These are phyloP conservation scores for Lasiosphaeriaceae sp. DNA, from an alignment of 495 filamentous ascomycete species.

Conservation along the genomic window DNA sequence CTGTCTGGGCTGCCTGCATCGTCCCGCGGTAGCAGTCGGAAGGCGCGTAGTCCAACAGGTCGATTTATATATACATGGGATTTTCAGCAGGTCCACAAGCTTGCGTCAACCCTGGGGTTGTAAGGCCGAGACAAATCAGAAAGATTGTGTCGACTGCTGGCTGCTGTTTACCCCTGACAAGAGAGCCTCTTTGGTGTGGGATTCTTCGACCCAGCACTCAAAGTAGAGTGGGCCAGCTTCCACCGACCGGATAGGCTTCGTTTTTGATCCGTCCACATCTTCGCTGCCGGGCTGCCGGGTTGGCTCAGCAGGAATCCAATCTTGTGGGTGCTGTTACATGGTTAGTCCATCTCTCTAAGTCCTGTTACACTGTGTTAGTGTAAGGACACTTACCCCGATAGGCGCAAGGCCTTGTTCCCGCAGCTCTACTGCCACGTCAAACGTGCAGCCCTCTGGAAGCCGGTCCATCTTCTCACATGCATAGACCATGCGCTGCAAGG, in stretches of 20 bases:
- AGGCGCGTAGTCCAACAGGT: no score
- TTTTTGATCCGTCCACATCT: constrained; percentile 44
- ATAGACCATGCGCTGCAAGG: constrained; percentile 47
- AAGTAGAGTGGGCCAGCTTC: constrained; percentile 62
- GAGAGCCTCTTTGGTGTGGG: constrained; percentile 32
- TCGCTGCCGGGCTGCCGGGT: constrained; percentile 39
- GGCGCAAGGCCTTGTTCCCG: constrained; percentile 69
- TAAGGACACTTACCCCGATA: constrained; percentile 51
- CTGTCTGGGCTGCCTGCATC: no score
- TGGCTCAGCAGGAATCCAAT: constrained; percentile 61
- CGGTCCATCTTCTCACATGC: constrained; percentile 58
- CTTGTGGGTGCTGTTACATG: constrained; percentile 51
- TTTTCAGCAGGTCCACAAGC: no score
- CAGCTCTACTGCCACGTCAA: constrained; percentile 83
- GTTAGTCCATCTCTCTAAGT: no score
- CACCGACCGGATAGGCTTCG: constrained; percentile 54
- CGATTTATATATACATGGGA: no score
- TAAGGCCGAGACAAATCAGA: no score
- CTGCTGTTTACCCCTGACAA: no score
- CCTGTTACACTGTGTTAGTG: background rate
- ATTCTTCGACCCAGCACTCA: constrained; percentile 67
- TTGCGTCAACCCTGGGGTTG: no score
- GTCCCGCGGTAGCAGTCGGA: no score
- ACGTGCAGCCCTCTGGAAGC: constrained; percentile 73
- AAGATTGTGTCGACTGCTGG: no score